Base-by-base conservation (phyloP, 2,329 filamentous ascomycete species). In the Beauveria rudraprayagi region DNA sequence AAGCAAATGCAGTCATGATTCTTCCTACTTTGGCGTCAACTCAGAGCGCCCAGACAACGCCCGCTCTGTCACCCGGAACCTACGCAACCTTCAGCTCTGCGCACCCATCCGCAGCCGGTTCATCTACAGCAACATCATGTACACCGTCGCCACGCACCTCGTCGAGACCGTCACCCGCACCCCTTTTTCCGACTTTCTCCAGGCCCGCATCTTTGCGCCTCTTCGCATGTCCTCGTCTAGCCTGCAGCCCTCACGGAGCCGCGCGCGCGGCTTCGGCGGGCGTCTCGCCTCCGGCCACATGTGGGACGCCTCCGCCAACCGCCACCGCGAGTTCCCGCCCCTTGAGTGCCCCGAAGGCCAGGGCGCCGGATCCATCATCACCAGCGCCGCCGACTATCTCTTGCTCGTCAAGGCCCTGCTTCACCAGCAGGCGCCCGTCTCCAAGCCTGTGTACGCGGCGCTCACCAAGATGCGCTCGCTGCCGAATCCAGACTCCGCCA, bases 51-150 rank as follows among this genome's bases (percentile, higher is more conserved):
- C 59, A 4, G 59, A 61, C 37, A 26, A 53, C 26, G 52, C 59
- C 26, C 43, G 47, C 43, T 62, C 60, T 37, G 40, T 62, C 34
- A 62, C 60, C 7, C 44, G 60, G 3, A 62, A 62, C 37, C 46
- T 62, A 17, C 60, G 60, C 11, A 58, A 62, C 10, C 47, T 62
- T 10, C 51, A 57, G 16, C 24, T 62, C 37, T 40, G 37, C 53
- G 60, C 53, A 9, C 60, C 60, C 24, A 17, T 62, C 53, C 60
- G 60, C 26, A 62, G 44, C 34, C 30, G 43, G 1, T 53, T 58
- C 48, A 34, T 57, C 14, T 62, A 62, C 44, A 58, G 17, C 46
- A 62, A 62, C 47, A 62, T 62, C 34, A 57, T 62, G 53, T 57
- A 51, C 60, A 62, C 60, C 17, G 60, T 58, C 37, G 53, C 54